phyloP scores from a whole-genome alignment of 306 rosid genomes.

The Trifolium dubium region DNA sequence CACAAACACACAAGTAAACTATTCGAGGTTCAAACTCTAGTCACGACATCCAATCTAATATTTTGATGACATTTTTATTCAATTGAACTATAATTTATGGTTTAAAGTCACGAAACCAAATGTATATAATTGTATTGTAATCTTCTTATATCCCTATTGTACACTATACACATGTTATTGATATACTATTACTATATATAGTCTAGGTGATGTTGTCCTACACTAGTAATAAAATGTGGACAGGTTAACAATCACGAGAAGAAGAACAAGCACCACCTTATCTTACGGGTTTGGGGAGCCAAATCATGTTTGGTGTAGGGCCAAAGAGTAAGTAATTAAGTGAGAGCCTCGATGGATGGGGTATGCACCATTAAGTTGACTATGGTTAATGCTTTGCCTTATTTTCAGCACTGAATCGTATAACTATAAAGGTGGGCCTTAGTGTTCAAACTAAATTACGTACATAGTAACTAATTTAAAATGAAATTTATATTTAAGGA shows the following conservation, averaged over 20 bases:
- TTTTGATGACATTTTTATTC: no score
- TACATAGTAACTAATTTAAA: no score
- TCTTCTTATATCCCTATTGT: not conserved
- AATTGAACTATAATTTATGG: no score
- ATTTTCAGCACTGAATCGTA: constrained; percentile 45
- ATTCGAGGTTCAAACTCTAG: no score
- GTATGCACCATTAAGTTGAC: constrained; percentile 39
- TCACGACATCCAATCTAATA: no score
- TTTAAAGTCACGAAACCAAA: not conserved
- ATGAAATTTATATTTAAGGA: no score
- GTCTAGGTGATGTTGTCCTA: not conserved
- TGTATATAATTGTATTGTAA: not conserved
- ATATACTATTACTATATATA: no score
- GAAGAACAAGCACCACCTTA: not conserved
- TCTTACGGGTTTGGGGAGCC: constrained; percentile 36
- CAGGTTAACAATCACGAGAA: constrained; percentile 11
- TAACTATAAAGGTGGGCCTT: not conserved
- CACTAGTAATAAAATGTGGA: constrained; percentile 2
- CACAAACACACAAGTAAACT: no score
- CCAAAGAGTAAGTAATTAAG: constrained; percentile 14
- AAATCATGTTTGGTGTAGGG: constrained; percentile 33
- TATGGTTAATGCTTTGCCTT: constrained; percentile 48
- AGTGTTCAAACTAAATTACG: not conserved
- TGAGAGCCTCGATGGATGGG: constrained; percentile 30
- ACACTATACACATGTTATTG: not conserved